Conservation (phyloP, 106 monocot genomes). For the Dactylorhiza incarnata region DNA sequence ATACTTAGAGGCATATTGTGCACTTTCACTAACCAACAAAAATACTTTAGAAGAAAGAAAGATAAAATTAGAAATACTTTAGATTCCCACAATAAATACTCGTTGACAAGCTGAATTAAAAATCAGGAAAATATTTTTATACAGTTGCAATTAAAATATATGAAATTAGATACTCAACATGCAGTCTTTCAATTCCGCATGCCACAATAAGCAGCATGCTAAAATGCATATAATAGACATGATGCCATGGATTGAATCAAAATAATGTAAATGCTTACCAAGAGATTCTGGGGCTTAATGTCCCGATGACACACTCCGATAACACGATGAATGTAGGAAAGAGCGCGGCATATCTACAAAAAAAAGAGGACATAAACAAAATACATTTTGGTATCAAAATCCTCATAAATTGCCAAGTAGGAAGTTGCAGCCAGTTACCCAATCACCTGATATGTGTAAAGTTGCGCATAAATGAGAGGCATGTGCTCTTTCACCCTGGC, state of each 20-base stretch:
- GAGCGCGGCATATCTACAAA: constrained; percentile 72
- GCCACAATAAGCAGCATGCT: not conserved
- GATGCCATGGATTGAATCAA: not conserved
- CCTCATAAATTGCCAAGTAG: not conserved
- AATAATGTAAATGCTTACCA: constrained; percentile 37
- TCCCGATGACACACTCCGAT: constrained; percentile 88
- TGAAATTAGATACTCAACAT: not conserved
- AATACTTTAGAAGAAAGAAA: too few species aligned
- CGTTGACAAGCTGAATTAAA: not conserved
- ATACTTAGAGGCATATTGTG: too few species aligned
- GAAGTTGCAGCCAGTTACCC: not conserved
- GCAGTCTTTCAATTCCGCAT: not conserved
- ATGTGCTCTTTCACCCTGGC: constrained; percentile 55
- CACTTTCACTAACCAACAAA: too few species aligned
- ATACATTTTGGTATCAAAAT: not conserved
- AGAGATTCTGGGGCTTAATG: constrained; percentile 90
- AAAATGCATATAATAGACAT: too few species aligned
- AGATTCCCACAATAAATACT: not conserved
- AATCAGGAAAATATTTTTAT: not conserved
- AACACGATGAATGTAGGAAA: constrained; percentile 79
- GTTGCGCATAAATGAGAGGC: constrained; percentile 63
- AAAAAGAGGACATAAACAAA: not conserved
- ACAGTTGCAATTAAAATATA: not conserved
- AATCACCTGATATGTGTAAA: constrained; percentile 79
- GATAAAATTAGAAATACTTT: not conserved